These are phyloP conservation scores for Inonotus obliquus DNA, from an alignment of 1,284 basidiomycete genomes.

Conservation along the genomic window DNA sequence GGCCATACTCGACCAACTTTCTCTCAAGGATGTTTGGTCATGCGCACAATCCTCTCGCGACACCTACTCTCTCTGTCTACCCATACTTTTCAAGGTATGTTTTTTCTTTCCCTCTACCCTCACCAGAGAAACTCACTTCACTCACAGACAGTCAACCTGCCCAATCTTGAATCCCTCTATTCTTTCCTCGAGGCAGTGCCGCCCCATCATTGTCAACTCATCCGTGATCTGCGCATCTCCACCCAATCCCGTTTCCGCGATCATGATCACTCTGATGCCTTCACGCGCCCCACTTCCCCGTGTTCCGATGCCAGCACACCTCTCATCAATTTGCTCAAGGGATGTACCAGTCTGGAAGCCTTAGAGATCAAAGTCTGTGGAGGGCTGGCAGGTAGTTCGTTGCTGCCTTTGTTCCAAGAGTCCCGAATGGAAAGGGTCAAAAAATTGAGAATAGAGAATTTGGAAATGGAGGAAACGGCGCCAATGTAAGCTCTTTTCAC, in stretches of 20 bases:
- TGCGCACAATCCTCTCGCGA: conserved; percentile 30
- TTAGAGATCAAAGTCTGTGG: conserved; percentile 51
- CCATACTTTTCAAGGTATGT: conserved; percentile 51
- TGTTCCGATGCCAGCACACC: conserved; percentile 33
- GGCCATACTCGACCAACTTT: conserved; percentile 48
- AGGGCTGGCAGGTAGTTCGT: conserved; percentile 40
- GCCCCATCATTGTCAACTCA: conserved; percentile 44
- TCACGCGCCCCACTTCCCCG: conserved; percentile 15
- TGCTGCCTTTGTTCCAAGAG: conserved; percentile 46
- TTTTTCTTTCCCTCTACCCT: conserved; percentile 9
- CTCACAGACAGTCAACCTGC: conserved; percentile 44
- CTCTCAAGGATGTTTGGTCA: conserved; percentile 34
- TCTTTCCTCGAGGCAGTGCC: conserved; percentile 57
- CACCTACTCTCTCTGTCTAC: conserved; percentile 51
- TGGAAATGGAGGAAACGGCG: conserved; percentile 42
- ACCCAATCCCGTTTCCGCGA: conserved; percentile 31
- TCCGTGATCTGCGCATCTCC: conserved; percentile 50
- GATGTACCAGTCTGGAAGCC: conserved; percentile 43
- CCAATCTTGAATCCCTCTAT: conserved; percentile 39
- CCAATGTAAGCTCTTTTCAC: conserved; percentile 44
- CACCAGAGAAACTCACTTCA: neutral
- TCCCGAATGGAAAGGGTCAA: conserved; percentile 39
- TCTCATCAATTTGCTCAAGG: conserved; percentile 44
- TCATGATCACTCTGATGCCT: conserved; percentile 5
- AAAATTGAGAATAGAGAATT: conserved; percentile 52